Conservation (phyloP, 2,329 filamentous ascomycete genomes). For the Achaetomium macrosporum region DNA sequence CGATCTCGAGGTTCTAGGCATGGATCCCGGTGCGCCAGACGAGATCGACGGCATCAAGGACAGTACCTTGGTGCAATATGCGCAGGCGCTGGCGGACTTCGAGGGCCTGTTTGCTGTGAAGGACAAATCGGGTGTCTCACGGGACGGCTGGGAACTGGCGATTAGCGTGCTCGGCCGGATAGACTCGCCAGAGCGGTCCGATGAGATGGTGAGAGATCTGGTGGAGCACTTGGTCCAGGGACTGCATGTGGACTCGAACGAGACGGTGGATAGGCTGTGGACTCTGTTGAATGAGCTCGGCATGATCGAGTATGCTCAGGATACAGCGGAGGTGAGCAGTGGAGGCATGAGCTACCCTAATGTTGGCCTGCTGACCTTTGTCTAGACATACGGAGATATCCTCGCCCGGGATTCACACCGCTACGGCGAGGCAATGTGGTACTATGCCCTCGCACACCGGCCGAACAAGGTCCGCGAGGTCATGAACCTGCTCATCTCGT, state of each 20-base stretch:
- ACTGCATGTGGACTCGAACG: slow-evolving; percentile 59
- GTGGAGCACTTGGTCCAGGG: slow-evolving; percentile 59
- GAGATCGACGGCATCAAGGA: slow-evolving; percentile 67
- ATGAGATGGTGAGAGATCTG: slow-evolving; percentile 67
- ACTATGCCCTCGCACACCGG: slow-evolving; percentile 81
- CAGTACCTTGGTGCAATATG: slow-evolving; percentile 70
- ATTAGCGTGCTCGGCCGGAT: slow-evolving; percentile 77
- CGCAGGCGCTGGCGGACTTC: slow-evolving; percentile 57
- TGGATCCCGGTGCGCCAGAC: slow-evolving; percentile 54
- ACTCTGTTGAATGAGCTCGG: slow-evolving; percentile 70
- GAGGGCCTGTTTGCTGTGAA: slow-evolving; percentile 39
- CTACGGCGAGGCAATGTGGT: slow-evolving; percentile 83
- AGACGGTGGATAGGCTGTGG: slow-evolving; percentile 76
- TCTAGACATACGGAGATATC: slow-evolving; percentile 78
- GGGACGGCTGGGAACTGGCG: slow-evolving; percentile 84
- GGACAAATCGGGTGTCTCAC: slow-evolving; percentile 31
- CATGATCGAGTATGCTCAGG: slow-evolving; percentile 71
- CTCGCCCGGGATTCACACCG: slow-evolving; percentile 66
- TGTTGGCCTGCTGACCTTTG: slow-evolving; percentile 22
- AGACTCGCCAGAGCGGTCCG: slow-evolving; percentile 64
- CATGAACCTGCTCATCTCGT: slow-evolving; percentile 78
- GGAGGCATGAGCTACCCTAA: background rate
- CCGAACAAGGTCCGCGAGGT: slow-evolving; percentile 75
- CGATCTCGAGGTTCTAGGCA: slow-evolving; percentile 75
- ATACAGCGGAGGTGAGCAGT: slow-evolving; percentile 69